phyloP scores from a whole-genome alignment of 371 early-diverging fungal genomes.

The Ordospora colligata region DNA sequence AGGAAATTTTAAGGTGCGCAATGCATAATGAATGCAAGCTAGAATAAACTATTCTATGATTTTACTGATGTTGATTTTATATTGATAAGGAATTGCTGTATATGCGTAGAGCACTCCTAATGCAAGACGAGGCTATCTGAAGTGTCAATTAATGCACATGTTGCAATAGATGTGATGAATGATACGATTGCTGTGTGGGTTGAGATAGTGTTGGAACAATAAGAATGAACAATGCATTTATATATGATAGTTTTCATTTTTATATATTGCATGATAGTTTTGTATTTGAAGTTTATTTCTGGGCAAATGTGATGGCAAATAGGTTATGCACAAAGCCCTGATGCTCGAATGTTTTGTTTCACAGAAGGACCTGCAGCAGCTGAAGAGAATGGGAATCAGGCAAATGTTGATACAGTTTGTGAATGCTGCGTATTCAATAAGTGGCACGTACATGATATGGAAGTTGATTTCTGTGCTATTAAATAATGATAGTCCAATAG shows the following conservation, averaged over 20 bases:
- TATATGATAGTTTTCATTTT: too few species aligned
- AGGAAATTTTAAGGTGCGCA: conserved; percentile 48
- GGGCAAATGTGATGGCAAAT: neutral
- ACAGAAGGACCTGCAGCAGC: conserved; percentile 31
- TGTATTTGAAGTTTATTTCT: neutral
- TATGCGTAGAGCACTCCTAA: too few species aligned
- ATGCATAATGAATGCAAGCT: neutral
- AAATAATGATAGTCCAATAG: conserved; percentile 88
- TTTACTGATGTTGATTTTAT: neutral
- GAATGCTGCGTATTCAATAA: conserved; percentile 53
- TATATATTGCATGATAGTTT: too few species aligned
- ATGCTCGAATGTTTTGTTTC: conserved; percentile 20
- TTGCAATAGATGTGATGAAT: too few species aligned
- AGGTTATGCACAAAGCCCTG: neutral
- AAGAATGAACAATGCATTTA: too few species aligned
- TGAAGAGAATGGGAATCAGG: conserved; percentile 42
- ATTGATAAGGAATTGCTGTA: too few species aligned
- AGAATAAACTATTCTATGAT: conserved; percentile 5
- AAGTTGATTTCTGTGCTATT: conserved; percentile 72
- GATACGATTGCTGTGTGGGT: too few species aligned
- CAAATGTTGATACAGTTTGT: conserved; percentile 45
- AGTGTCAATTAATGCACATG: too few species aligned
- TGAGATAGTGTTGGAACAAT: too few species aligned
- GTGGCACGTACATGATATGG: conserved; percentile 80
- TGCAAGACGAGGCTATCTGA: too few species aligned